Evolutionary conservation across 2,329 filamentous ascomycete genomes (phyloP).

Genomic region (Neodidymelliopsis sp.): DNA sequence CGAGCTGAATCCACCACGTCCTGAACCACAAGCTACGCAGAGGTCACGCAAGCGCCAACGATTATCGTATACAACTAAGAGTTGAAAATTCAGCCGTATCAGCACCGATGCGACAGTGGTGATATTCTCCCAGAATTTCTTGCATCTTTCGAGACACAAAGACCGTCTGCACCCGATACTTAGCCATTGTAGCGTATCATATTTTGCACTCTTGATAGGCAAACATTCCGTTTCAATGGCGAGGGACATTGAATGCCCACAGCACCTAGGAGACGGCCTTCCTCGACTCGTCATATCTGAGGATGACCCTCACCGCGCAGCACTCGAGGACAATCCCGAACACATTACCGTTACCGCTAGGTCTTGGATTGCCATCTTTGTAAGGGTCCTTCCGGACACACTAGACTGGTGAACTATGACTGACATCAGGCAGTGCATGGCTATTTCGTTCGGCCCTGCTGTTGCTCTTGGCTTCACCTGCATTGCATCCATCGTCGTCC

Average conservation of each 20-base stretch:
- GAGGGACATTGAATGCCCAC: no score
- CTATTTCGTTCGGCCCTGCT: constrained; percentile 4
- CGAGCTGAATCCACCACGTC: no score
- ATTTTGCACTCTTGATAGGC: not conserved
- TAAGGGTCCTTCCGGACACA: not conserved
- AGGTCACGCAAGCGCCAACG: no score
- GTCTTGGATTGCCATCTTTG: constrained; percentile 1
- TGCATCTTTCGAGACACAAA: no score
- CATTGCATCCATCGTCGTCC: constrained; percentile 3
- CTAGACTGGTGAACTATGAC: not conserved
- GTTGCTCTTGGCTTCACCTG: constrained; percentile 2
- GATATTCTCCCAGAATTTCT: no score
- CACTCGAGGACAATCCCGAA: constrained; percentile 1
- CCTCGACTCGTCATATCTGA: not conserved
- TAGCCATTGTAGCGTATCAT: no score
- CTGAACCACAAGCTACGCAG: no score
- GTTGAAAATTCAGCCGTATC: no score
- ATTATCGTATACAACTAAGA: no score
- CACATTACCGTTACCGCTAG: not conserved
- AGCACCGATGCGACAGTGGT: no score
- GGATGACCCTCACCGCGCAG: constrained; percentile 5
- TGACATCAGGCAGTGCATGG: constrained; percentile 2
- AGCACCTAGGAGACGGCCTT: not conserved
- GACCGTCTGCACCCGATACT: no score
- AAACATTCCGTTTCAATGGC: no score